Evolutionary conservation across 257 asterid genomes (phyloP).

Genomic region (Solanum gracilifrons): DNA sequence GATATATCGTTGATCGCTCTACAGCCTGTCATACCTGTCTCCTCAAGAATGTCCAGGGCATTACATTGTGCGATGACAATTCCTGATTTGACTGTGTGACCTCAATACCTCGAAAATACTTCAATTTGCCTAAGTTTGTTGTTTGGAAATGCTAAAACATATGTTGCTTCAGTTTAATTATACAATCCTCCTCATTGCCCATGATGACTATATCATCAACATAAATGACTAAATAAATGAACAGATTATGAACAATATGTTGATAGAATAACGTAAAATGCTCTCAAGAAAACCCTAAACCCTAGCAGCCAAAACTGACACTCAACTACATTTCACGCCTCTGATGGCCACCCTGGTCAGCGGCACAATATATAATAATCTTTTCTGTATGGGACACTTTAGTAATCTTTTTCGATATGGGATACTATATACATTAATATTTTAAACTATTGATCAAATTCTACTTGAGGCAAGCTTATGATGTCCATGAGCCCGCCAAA

Average conservation of each 20-base stretch:
- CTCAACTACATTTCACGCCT: background rate
- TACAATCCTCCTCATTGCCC: background rate
- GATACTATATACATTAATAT: background rate
- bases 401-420: background rate
- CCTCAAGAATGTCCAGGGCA: background rate
- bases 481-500: background rate
- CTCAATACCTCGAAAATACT: background rate
- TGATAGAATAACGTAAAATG: background rate
- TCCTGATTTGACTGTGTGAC: background rate
- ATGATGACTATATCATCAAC: background rate
- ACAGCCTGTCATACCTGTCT: background rate
- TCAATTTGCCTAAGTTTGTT: background rate
- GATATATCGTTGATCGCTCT: background rate
- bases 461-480: background rate
- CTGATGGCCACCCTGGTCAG: background rate
- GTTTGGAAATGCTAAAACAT: background rate
- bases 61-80: background rate
- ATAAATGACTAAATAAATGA: background rate
- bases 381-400: background rate
- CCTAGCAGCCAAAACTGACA: background rate
- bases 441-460: background rate
- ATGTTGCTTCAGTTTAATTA: background rate
- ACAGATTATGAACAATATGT: background rate
- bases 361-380: background rate
- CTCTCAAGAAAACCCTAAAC: background rate